Evolutionary conservation across 257 asterid genomes (phyloP).

Genomic region (Linderniella brevidens): DNA sequence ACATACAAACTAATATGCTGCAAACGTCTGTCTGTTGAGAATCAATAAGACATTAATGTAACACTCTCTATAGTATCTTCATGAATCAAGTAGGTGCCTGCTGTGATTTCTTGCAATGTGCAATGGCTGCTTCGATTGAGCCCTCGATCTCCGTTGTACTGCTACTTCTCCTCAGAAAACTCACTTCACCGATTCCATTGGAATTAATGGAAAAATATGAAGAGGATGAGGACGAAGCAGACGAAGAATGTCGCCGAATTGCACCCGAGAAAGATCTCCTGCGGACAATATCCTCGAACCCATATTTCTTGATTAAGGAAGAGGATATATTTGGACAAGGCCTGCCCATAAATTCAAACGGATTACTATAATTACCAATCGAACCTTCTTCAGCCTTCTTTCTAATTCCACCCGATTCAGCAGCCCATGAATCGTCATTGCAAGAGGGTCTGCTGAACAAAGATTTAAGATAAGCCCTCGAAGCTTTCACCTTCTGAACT

Average conservation of each 20-base stretch:
- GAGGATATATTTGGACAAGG: constrained; percentile 28
- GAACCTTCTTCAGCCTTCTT: constrained; percentile 1
- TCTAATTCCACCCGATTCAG: not conserved
- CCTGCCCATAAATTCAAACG: constrained; percentile 14
- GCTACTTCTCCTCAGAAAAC: constrained; percentile 41
- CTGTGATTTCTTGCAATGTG: constrained; percentile 71
- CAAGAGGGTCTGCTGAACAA: constrained; percentile 15
- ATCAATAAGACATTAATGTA: too few species aligned
- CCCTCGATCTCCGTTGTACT: constrained; percentile 51
- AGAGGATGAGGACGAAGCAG: constrained; percentile 42
- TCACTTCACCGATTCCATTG: constrained; percentile 22
- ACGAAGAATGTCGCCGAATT: constrained; percentile 44
- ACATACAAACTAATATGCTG: too few species aligned
- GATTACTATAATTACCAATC: not conserved
- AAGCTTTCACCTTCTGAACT: constrained; percentile 20
- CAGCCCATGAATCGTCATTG: constrained; percentile 8
- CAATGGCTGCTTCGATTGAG: constrained; percentile 77
- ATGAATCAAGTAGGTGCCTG: constrained; percentile 3
- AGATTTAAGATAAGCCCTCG: constrained; percentile 16
- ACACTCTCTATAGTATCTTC: too few species aligned
- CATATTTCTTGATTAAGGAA: constrained; percentile 17
- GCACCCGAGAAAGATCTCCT: constrained; percentile 75
- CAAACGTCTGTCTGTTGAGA: too few species aligned
- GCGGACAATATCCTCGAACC: constrained; percentile 16
- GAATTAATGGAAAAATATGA: constrained; percentile 44